phyloP scores from a whole-genome alignment of 805 yeast genomes.

The Candida odintsovae region DNA sequence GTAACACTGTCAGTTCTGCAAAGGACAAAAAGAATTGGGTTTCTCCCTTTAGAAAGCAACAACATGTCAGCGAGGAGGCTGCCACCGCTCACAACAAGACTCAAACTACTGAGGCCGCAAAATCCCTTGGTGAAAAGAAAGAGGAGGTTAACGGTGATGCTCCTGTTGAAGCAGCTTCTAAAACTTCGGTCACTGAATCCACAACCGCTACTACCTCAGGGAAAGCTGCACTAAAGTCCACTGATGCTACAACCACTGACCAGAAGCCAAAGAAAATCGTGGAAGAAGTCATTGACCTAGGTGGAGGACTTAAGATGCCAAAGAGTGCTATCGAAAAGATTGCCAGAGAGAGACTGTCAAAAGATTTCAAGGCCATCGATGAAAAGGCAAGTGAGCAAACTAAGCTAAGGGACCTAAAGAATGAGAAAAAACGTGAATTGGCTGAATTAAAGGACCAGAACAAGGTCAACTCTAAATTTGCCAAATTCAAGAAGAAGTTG shows the following conservation, averaged over 20 bases:
- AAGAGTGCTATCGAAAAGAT: constrained; percentile 22
- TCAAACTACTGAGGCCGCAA: neutral
- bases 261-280: constrained; percentile 11
- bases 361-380: constrained; percentile 16
- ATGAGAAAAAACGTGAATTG: constrained; percentile 21
- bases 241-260: neutral
- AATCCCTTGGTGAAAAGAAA: neutral
- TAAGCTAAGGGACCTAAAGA: constrained; percentile 18
- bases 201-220: neutral
- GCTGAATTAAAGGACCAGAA: constrained; percentile 21
- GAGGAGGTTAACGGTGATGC: neutral
- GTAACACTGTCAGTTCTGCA: constrained; percentile 16
- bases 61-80: neutral
- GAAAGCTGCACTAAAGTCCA: neutral
- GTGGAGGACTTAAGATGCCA: constrained; percentile 25
- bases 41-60: constrained; percentile 23
- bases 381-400: constrained; percentile 21
- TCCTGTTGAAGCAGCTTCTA: neutral
- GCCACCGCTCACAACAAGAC: neutral
- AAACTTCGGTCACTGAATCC: neutral
- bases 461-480: constrained; percentile 20
- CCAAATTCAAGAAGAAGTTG: constrained; percentile 23
- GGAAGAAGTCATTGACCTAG: constrained; percentile 22
- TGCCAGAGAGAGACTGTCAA: constrained; percentile 20
- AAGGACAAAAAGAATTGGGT: constrained; percentile 23